Conservation (phyloP, 140 eudicot genomes). For the Oenanthe javanica region DNA sequence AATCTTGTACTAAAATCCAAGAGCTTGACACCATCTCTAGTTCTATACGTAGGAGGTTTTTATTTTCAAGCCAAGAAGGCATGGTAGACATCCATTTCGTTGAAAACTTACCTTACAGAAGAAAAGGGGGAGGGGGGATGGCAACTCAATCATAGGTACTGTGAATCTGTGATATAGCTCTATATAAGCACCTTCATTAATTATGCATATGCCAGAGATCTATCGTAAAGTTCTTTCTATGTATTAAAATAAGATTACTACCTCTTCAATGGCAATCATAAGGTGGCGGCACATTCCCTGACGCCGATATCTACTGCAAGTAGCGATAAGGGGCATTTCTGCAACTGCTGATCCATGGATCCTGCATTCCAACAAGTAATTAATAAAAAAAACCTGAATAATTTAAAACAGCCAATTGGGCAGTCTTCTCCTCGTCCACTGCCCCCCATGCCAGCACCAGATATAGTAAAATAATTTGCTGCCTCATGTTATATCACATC, state of each 20-base stretch:
- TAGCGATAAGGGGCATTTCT: slow-evolving; percentile 92
- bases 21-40: neutral
- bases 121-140: no score
- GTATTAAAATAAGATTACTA: slow-evolving; percentile 13
- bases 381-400: neutral
- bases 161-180: neutral
- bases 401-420: neutral
- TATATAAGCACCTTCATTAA: neutral
- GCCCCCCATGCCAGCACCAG: no score
- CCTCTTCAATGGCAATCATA: slow-evolving; percentile 74
- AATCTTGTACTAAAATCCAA: neutral
- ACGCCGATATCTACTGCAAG: slow-evolving; percentile 81
- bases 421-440: neutral
- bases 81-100: neutral
- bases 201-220: neutral
- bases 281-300: slow-evolving; percentile 98
- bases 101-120: neutral
- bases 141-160: no score
- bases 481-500: no score
- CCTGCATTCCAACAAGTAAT: slow-evolving; percentile 30
- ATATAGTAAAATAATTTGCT: neutral
- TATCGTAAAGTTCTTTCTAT: neutral
- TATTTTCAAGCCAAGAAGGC: neutral
- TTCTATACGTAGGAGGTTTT: neutral
- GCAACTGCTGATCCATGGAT: slow-evolving; percentile 80